Conservation (phyloP, 2,329 filamentous ascomycete genomes). For the Fusarium newnesense region DNA sequence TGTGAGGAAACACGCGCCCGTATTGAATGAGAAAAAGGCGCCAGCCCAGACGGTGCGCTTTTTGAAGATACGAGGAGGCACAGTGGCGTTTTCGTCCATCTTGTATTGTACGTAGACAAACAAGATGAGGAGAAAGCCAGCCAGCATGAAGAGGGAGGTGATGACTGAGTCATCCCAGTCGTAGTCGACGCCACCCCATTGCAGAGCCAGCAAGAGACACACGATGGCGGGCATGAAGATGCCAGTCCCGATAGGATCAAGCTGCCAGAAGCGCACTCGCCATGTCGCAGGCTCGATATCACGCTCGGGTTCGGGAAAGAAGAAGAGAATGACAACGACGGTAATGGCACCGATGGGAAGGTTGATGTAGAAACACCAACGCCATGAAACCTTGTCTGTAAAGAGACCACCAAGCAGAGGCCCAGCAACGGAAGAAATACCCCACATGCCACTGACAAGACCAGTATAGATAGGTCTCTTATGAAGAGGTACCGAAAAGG, state of each 20-base stretch:
- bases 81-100: constrained; percentile 54
- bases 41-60: constrained; percentile 53
- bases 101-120: constrained; percentile 54
- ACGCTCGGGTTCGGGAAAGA: constrained; percentile 41
- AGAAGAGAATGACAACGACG: constrained; percentile 46
- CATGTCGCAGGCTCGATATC: constrained; percentile 41
- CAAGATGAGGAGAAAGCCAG: constrained; percentile 45
- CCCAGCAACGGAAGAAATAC: constrained; percentile 54
- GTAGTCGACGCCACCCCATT: constrained; percentile 58
- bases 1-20: constrained; percentile 48
- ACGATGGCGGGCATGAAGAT: constrained; percentile 53
- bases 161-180: constrained; percentile 40
- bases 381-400: constrained; percentile 51
- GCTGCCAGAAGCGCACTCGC: constrained; percentile 39
- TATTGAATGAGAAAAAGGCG: constrained; percentile 51
- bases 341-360: constrained; percentile 52
- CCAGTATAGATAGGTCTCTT: constrained; percentile 52
- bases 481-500: constrained; percentile 49
- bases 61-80: constrained; percentile 55
- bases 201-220: constrained; percentile 61
- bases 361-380: constrained; percentile 57
- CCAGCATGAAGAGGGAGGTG: constrained; percentile 47
- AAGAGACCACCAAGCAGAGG: constrained; percentile 50
- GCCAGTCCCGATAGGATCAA: constrained; percentile 47
- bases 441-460: constrained; percentile 54